phyloP scores from a whole-genome alignment of 352 stramenopile species.

The Phytopythium cucurbitacearum region DNA sequence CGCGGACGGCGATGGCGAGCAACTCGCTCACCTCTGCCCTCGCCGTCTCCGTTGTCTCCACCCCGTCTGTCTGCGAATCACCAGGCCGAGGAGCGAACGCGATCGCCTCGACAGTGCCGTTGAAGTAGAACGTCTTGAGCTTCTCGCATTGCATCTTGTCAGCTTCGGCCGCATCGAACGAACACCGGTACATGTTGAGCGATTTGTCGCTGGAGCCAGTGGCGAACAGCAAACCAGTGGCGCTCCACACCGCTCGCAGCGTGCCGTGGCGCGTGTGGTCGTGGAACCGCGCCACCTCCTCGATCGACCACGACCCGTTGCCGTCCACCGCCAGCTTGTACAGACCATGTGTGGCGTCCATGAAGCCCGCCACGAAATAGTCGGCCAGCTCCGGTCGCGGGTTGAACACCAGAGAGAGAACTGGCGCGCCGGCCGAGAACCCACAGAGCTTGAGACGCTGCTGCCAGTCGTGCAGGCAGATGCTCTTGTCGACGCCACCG shows the following conservation, averaged over 20 bases:
- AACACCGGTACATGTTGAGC: conserved; percentile 61
- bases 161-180: conserved; percentile 9
- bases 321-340: conserved; percentile 31
- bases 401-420: conserved; percentile 63
- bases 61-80: background rate
- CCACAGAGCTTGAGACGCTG: conserved; percentile 35
- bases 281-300: conserved; percentile 44
- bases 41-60: background rate
- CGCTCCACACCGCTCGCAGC: conserved; percentile 65
- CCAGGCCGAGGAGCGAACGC: conserved; percentile 40
- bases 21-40: conserved; percentile 20
- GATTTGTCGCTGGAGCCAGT: conserved; percentile 75
- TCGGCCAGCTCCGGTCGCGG: conserved; percentile 28
- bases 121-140: conserved; percentile 85
- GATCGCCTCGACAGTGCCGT: conserved; percentile 68
- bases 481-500: conserved; percentile 70
- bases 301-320: conserved; percentile 33
- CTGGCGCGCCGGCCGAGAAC: conserved; percentile 31
- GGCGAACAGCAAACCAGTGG: conserved; percentile 48
- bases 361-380: conserved; percentile 61
- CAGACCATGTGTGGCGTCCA: conserved; percentile 68
- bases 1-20: conserved; percentile 60
- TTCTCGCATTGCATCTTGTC: conserved; percentile 33
- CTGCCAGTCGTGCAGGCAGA: conserved; percentile 68
- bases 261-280: conserved; percentile 69